Percentiles rank a stretch among this genome's conserved stretches.
These are phyloP conservation scores for Pseudozyma flocculosa DNA, from an alignment of 1,284 basidiomycete genomes.

Conservation along the genomic window DNA sequence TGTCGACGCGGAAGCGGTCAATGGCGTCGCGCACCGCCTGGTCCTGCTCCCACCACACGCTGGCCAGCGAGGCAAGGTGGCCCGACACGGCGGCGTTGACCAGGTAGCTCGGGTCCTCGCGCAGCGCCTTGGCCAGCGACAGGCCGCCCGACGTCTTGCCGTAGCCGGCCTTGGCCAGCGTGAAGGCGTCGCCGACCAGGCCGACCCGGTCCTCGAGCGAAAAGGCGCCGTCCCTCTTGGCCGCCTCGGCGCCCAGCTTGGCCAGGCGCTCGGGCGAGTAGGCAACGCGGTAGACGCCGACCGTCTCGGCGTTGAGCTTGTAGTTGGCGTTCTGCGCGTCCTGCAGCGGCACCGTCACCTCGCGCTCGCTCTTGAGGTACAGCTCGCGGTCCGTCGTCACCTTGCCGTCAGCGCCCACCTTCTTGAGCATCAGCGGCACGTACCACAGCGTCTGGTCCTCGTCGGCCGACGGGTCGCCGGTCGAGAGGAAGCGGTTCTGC, in stretches of 20 bases:
- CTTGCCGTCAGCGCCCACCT: conserved; percentile 67
- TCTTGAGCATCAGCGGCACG: conserved; percentile 77
- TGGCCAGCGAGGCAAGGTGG: conserved; percentile 49
- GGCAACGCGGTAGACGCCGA: conserved; percentile 85
- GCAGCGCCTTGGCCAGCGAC: conserved; percentile 70
- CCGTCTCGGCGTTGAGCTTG: conserved; percentile 86
- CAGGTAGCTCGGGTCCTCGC: conserved; percentile 58
- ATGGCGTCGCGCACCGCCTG: conserved; percentile 62
- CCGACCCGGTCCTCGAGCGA: conserved; percentile 83
- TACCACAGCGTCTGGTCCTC: conserved; percentile 91
- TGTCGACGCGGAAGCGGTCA: conserved; percentile 58
- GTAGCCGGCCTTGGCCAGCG: conserved; percentile 77
- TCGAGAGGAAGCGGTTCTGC: conserved; percentile 91
- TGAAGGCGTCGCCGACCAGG: conserved; percentile 76
- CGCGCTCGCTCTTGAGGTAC: conserved; percentile 69
- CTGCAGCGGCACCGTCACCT: conserved; percentile 67
- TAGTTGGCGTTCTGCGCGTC: conserved; percentile 66
- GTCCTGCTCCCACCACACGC: conserved; percentile 83
- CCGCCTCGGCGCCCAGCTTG: conserved; percentile 77
- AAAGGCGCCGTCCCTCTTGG: conserved; percentile 69
- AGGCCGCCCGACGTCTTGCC: conserved; percentile 75
- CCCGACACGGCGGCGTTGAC: conserved; percentile 41
- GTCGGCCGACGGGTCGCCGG: conserved; percentile 67
- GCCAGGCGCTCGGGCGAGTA: conserved; percentile 79
- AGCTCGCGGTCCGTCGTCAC: conserved; percentile 67